Evolutionary conservation across 2,329 filamentous ascomycete genomes (phyloP), one percentile per base, ranked within the genome.

Genomic region (Fusarium tuaranense): DNA sequence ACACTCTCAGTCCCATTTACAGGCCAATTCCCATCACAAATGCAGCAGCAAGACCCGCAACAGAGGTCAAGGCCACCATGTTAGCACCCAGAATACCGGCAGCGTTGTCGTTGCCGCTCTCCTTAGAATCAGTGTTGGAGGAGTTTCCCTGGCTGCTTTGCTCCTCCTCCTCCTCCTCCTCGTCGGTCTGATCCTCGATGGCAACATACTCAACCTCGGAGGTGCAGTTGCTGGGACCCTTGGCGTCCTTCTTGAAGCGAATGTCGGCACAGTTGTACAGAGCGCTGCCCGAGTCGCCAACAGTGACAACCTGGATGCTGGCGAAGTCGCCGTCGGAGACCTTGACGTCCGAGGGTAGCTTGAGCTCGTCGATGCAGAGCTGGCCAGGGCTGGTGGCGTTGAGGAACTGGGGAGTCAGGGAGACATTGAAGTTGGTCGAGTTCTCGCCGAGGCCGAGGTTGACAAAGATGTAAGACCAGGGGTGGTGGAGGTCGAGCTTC

Each of bases 241-340:
- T 84, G 6, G 89, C 86, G 13, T 84, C 83, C 62, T 84, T 83
- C 36, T 87, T 88, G 84, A 95, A 92, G 30, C 89, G 91, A 74
- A 95, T 89, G 77, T 95, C 93, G 79, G 93, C 92, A 82, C 93
- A 95, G 82, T 92, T 93, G 83, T 94, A 95, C 36, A 95, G 83
- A 18, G 92, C 91, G 44, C 86, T 87, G 22, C 86, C 88, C 5
- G 84, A 85, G 25, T 88, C 85, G 32, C 90, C 91, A 57, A 90
- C 85, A 5, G 90, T 92, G 39, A 94, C 87, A 62, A 95, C 90
- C 83, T 95, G 93, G 65, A 95, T 84, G 36, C 90, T 92, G 16
- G 88, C 93, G 58, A 89, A 86, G 73, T 88, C 87, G 48, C 93
- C 93, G 41, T 93, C 90, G 27, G 80, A 81, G 41, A 92, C 82